These are phyloP conservation scores for Beauveria sp. DNA, from an alignment of 2,329 filamentous ascomycete species.

Conservation along the genomic window DNA sequence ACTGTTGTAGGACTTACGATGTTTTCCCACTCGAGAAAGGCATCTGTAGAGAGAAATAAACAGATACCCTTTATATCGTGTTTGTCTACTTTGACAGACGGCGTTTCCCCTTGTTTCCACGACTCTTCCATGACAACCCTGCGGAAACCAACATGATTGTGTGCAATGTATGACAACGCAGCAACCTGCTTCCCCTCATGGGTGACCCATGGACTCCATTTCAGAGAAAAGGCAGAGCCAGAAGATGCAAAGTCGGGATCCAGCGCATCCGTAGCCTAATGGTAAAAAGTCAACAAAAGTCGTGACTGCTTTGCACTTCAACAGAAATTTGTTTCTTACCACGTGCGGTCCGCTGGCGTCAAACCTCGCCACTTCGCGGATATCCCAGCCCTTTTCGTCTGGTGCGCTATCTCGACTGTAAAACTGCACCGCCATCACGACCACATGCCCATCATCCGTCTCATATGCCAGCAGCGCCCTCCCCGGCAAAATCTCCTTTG, in stretches of 20 bases:
- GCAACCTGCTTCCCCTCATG: constrained; percentile 28
- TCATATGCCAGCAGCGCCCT: constrained; percentile 42
- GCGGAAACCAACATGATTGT: constrained; percentile 49
- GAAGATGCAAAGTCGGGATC: constrained; percentile 44
- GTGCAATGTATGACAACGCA: constrained; percentile 42
- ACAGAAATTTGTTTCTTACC: constrained; percentile 11
- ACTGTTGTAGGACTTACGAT: constrained; percentile 26
- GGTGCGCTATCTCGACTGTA: constrained; percentile 18
- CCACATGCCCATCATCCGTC: constrained; percentile 43
- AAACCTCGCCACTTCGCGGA: constrained; percentile 45
- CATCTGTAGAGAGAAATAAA: constrained; percentile 40
- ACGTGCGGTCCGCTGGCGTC: constrained; percentile 37
- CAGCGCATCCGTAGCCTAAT: constrained; percentile 21
- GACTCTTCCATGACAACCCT: constrained; percentile 33
- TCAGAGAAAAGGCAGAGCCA: constrained; percentile 42
- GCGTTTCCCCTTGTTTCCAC: constrained; percentile 28
- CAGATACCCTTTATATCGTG: constrained; percentile 41
- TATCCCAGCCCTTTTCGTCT: constrained; percentile 36
- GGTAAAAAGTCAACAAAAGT: not conserved
- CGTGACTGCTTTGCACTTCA: not conserved
- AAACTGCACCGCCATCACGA: constrained; percentile 42
- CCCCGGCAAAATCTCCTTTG: constrained; percentile 32
- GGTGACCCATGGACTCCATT: constrained; percentile 47
- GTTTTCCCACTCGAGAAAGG: constrained; percentile 50
- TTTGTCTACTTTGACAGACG: constrained; percentile 31